Evolutionary conservation across 164 flowering plant genomes (phyloP), one percentile per base, ranked within the genome.

Genomic region (Tinospora cordifolia): DNA sequence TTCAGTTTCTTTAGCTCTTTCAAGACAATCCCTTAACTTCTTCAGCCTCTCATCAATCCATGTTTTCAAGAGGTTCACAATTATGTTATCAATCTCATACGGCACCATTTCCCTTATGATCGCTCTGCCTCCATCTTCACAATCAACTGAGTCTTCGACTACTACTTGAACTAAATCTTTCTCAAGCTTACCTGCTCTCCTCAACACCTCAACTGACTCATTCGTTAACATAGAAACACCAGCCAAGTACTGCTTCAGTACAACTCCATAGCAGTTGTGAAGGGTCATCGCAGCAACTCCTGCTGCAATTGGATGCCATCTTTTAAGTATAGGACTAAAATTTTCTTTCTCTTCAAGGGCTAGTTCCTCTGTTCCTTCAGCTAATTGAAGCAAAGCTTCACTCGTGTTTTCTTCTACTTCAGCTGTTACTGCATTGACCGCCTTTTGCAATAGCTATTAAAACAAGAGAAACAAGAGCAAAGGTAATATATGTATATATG

Each of bases 91-190:
- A 39, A 89, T 91, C 51, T 95, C 99, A 54, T 85, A 90, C 0
- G 94, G 92, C 14, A 84, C 82, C 96, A 95, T 90, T 70, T 90
- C 94, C 69, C 90, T 79, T 34, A 91, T 86, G 25, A 90, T 79
- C 0, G 82, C 77, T 68, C 84, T 92, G 25, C 96, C 98, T 15
- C 94, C 94, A 75, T 92, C 98, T 54, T 89, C 96, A 57, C 90
- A 82, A 9, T 89, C 93, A 0, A 62, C 88, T 22, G 91, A 82
- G 66, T 89, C 97, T 71, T 91, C 99, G 27, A 88, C 91, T 66
- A 88, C 94, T 92, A 95, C 84, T 63, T 92, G 91, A 13, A 92
- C 86, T 79, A 95, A 71, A 44, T 76, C 60, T 74, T 89, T 92
- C 76, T 95, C 99, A 1, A 95, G 86, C 74, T 86, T 87, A 17